These are phyloP conservation scores for Ceratobasidium sp. DNA, from an alignment of 1,284 basidiomycete species.

Conservation along the genomic window DNA sequence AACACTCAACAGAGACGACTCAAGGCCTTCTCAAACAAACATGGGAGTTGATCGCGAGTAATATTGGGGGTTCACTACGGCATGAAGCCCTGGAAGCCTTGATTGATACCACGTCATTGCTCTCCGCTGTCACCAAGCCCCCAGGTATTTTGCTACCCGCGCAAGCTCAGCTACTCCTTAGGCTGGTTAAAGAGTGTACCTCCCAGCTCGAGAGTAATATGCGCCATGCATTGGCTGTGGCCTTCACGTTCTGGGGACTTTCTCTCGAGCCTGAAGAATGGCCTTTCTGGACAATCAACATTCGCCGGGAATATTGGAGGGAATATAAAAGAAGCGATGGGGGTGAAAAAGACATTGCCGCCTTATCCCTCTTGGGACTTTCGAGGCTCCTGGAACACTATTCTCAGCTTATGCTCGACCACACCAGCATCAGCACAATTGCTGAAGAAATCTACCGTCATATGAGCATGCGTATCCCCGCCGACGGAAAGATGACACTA, in stretches of 20 bases:
- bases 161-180: not conserved
- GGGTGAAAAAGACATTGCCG: not conserved
- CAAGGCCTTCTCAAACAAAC: not conserved
- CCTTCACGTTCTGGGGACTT: conserved; percentile 15
- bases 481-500: not conserved
- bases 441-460: conserved; percentile 2
- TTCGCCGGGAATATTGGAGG: conserved; percentile 2
- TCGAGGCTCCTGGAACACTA: conserved; percentile 12
- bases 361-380: conserved; percentile 1
- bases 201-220: not conserved
- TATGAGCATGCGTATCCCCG: not conserved
- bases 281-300: conserved; percentile 1
- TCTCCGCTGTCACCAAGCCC: not conserved
- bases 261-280: conserved; percentile 2
- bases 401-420: conserved; percentile 1
- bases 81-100: conserved; percentile 5
- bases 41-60: not conserved
- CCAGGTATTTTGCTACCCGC: not conserved
- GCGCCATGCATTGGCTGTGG: not conserved
- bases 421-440: conserved; percentile 21
- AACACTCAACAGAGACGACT: not conserved
- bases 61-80: not conserved
- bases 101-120: not conserved
- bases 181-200: not conserved
- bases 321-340: not conserved